Base-by-base conservation (phyloP, 352 stramenopile species). In the Achlya hypogyna region DNA sequence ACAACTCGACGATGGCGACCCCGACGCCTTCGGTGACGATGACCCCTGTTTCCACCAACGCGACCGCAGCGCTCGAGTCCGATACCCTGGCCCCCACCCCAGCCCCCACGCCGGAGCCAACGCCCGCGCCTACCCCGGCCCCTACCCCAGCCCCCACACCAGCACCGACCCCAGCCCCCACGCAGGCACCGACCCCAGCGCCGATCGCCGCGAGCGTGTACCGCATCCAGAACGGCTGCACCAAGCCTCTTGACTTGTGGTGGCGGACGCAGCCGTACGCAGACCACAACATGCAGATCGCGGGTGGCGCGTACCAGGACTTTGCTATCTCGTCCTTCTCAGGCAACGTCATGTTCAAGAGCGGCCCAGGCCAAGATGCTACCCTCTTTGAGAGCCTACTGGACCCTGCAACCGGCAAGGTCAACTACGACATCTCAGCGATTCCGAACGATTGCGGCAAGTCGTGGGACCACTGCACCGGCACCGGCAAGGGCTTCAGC, bases 401-500 rank as follows among this genome's bases (percentile, higher is more conserved):
- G 40, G 40, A 63, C 34, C 54, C 54, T 22, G 27, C 60, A 1
- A 47, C 25, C 12, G 60, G 60, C 2, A 58, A 29, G 20, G 32
- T 67, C n/a, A 54, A 47, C 34, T 67, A 67, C 35, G 60, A 67
- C 42, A 67, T 67, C 35, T 42, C 20, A 8, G 51, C 51, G 20
- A 67, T 67, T 25, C 60, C 60, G 6, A 34, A 67, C 51, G 60
- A 67, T 23, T 67, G 60, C 35, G 60, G 60, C 20, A 4, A 38
- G 42, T 67, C 38, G 4, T 67, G 60, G 60, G 28, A 22, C 29
- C 40, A 67, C 16, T 67, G 60, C 40, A 53, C 16, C 25, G 60
- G 60, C 28, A 53, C 8, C 42, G 79, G 79, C 29, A 70, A 81
- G 20, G 82, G 82, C 59, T 91, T 80, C 72, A 89, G 88, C 75